Conservation (phyloP, 225 moss, liverwort and hornwort species). For the Physcomitrellopsis africana region DNA sequence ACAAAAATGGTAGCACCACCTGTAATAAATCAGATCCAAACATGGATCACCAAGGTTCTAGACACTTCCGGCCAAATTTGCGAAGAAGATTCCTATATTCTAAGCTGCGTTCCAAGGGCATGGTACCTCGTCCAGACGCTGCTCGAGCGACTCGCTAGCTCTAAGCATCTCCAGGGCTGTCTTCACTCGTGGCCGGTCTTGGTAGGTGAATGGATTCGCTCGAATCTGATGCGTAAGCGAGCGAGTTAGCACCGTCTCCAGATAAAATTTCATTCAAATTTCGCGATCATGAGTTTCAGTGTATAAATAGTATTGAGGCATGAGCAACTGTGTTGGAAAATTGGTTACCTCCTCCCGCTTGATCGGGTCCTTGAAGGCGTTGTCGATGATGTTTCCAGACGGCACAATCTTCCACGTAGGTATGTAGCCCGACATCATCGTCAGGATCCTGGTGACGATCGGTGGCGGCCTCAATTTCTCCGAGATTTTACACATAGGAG, state of each 20-base stretch:
- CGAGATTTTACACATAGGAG: conserved; percentile 74
- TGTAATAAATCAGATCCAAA: conserved; percentile 9
- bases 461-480: conserved; percentile 55
- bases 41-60: neutral
- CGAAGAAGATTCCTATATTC: neutral
- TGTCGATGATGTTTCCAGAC: conserved; percentile 46
- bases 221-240: conserved; percentile 37
- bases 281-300: neutral
- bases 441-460: conserved; percentile 29
- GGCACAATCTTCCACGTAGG: conserved; percentile 72
- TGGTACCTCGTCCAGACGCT: conserved; percentile 43
- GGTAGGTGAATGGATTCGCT: conserved; percentile 48
- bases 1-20: conserved; percentile 47
- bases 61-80: neutral
- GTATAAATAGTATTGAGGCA: neutral
- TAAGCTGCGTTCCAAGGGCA: too few relatives aligned
- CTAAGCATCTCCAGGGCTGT: conserved; percentile 53
- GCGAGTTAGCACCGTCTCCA: neutral
- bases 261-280: neutral
- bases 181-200: conserved; percentile 53
- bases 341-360: conserved; percentile 56
- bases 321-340: neutral
- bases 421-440: conserved; percentile 29
- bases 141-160: conserved; percentile 31
- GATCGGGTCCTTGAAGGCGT: conserved; percentile 59